Evolutionary conservation across 202 grass and related monocot genomes (phyloP).

Genomic region (Dendrocalamus latiflorus): DNA sequence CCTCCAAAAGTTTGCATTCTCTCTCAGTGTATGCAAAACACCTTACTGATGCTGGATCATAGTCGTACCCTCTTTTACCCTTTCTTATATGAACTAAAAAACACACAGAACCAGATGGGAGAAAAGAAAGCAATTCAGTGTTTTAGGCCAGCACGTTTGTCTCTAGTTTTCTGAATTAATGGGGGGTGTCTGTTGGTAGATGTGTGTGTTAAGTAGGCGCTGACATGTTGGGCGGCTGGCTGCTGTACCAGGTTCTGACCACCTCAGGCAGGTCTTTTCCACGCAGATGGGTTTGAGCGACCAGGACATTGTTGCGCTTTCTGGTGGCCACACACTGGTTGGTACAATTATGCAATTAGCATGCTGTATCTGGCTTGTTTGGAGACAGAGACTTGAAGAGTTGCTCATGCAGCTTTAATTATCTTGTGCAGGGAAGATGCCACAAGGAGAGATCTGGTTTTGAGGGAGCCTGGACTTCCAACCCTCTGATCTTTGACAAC

Average conservation of each 20-base stretch:
- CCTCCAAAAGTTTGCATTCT: neutral
- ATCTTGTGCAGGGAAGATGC: slow-evolving; percentile 70
- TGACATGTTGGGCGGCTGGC: slow-evolving; percentile 7
- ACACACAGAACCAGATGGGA: neutral
- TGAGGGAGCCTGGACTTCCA: slow-evolving; percentile 89
- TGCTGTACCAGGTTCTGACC: slow-evolving; percentile 64
- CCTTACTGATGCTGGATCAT: neutral
- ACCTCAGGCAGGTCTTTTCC: slow-evolving; percentile 87
- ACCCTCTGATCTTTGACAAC: slow-evolving; percentile 91
- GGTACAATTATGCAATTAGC: slow-evolving; percentile 5
- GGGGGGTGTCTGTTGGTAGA: neutral
- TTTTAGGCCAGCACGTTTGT: neutral
- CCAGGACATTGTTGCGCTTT: slow-evolving; percentile 96
- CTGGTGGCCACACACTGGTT: slow-evolving; percentile 96
- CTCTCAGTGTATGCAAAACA: neutral
- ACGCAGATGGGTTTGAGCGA: slow-evolving; percentile 90
- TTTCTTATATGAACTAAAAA: neutral
- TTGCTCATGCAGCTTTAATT: slow-evolving; percentile 9
- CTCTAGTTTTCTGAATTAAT: neutral
- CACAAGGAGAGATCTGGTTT: slow-evolving; percentile 97
- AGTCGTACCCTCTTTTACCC: neutral
- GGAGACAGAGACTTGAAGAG: neutral
- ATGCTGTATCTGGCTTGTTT: neutral
- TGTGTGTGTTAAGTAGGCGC: neutral
- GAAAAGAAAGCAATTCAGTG: neutral